Base-by-base conservation (phyloP, 2,329 filamentous ascomycete genomes). In the Ascosphaera acerosa region DNA sequence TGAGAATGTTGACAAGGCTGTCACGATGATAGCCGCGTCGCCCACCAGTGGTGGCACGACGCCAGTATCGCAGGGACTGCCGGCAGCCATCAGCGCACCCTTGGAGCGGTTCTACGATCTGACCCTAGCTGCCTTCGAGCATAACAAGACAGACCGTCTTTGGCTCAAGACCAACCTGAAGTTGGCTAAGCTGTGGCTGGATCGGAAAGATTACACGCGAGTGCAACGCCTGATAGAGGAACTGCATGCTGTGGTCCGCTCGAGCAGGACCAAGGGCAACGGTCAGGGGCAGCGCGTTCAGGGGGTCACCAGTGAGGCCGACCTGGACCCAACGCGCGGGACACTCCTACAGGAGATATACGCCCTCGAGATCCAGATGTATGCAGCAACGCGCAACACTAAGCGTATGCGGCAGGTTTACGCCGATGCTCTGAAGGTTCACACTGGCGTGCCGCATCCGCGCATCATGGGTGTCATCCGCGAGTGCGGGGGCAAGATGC, bases 131-230 rank as follows among this genome's bases (percentile, higher is more conserved):
- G 91, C 84, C 35, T 94, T 97, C 55, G 82, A 94, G 52, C 87
- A 70, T 50, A 92, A 82, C 22, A 94, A 94, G 55, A 94, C 94
- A 49, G 87, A 97, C 55, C 69, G 87, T 38, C 58, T 97, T 33
- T 94, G 84, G 80, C 64, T 97, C 35, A 94, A 94, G 61, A 97
- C 87, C 3, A 94, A 90, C 50, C 89, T 92, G 50, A 97, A 97
- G 58, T 66, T 94, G 15, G 78, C 80, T 23, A 80, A 82, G 47
- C 63, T 97, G 10, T 78, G 84, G 54, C 63, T 97, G 17, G 84
- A 91, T 42, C 73, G 81, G 38, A 89, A 87, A 48, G 76, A 92
- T 48, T 94, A 92, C 50, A 53, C 57, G 4, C 65, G 74, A 9
- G 64, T 92, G 12, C 70, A 69, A 12, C 78, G 71, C 50, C 92